phyloP scores from a whole-genome alignment of 1,284 basidiomycete genomes.

The Cutaneotrichosporon sp. region DNA sequence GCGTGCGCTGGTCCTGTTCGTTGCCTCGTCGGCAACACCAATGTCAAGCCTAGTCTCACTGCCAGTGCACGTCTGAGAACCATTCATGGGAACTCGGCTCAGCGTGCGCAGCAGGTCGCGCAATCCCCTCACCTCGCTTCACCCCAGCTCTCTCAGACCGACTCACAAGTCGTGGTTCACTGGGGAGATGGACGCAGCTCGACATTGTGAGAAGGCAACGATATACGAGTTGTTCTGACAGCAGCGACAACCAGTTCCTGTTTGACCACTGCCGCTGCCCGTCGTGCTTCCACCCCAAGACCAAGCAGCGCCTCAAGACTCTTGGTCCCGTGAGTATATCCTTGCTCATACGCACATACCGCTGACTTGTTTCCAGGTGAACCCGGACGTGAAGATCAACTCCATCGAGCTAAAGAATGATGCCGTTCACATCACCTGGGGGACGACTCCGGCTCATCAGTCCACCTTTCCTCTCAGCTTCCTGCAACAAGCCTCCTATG shows the following conservation, averaged over 20 bases:
- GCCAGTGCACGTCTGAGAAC: background rate
- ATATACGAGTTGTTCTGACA: background rate
- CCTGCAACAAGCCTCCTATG: conserved; percentile 28
- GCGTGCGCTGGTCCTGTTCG: background rate
- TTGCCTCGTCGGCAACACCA: background rate
- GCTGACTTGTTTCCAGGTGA: conserved; percentile 60
- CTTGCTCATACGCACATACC: background rate
- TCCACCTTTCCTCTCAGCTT: conserved; percentile 69
- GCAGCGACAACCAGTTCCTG: conserved; percentile 69
- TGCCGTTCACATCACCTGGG: conserved; percentile 52
- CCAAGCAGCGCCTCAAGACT: conserved; percentile 84
- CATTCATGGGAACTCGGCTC: background rate
- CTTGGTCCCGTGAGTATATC: conserved; percentile 67
- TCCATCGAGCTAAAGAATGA: conserved; percentile 20
- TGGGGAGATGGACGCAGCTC: conserved; percentile 17
- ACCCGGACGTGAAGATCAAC: conserved; percentile 61
- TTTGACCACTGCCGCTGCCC: conserved; percentile 87
- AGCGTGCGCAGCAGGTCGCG: conserved; percentile 1
- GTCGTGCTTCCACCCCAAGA: conserved; percentile 80
- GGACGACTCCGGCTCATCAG: conserved; percentile 59
- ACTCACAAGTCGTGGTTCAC: conserved; percentile 8
- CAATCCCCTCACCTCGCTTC: background rate
- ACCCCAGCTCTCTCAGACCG: conserved; percentile 17
- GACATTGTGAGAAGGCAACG: conserved; percentile 9
- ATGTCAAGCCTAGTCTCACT: background rate